Base-by-base conservation (phyloP, 2,329 filamentous ascomycete species). In the Curvularia eragrostidis region DNA sequence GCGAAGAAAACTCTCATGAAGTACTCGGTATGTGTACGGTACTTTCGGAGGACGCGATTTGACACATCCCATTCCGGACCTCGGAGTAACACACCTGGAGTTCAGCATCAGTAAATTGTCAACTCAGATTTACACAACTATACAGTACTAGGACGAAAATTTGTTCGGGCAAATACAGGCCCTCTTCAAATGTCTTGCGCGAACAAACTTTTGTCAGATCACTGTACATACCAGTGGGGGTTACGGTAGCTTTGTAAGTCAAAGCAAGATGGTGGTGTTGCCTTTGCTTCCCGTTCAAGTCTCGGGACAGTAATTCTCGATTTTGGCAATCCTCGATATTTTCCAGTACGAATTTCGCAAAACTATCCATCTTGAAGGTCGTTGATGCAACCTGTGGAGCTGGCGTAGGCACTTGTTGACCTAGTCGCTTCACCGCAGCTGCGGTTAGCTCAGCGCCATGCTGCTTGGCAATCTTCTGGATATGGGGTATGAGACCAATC, bases 371-470 rank as follows among this genome's bases (percentile, higher is more conserved):
- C 2, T 53, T 43, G 18, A 66, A 68, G 1, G 54, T 26, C 3
- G 48, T 19, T 26, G 63, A 57, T 5, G 61, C 54, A 12, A 61
- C 42, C 5, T 63, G 23, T 4, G 66, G 69, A 18, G 58, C 56
- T 7, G 67, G 68, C 8, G 60, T 70, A 1, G 63, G 62, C 18
- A 72, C 54, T 32, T 69, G 65, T 85, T 87, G 68, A 87, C 84
- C 71, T 91, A 91, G 51, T 91, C 89, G 48, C 81, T 82, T 67
- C 91, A 93, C 8, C 85, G 82, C 0, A 91, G 86, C 1, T 88
- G 84, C 85, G 85, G 30, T 84, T 82, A 70, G 91, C 87, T 1
- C 83, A 74, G 49, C 73, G 67, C 21, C 79, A 76, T 15, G 75
- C 75, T 57, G 73, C 68, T 23, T 78, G 65, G 66, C 75, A 66